A percentile compares a stretch with the other conserved stretches of the same genome.
phyloP scores from a whole-genome alignment of 2,329 filamentous ascomycete species.

The Cercospora sesami region DNA sequence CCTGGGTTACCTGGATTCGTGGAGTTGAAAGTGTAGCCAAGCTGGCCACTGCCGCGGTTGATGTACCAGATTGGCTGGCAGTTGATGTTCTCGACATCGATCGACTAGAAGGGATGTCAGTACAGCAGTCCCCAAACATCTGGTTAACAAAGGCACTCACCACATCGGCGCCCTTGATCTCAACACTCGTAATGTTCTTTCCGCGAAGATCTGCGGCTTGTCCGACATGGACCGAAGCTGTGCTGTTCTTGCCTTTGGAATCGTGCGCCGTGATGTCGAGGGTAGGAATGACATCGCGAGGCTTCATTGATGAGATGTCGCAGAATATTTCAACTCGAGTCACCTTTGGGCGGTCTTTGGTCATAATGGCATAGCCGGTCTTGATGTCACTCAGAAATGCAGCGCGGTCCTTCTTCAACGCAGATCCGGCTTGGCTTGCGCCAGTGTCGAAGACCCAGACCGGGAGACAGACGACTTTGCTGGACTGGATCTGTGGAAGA shows the following conservation, averaged over 20 bases:
- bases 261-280: background rate
- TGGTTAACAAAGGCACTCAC: background rate
- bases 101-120: background rate
- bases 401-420: background rate
- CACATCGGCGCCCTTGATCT: background rate
- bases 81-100: background rate
- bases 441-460: background rate
- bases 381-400: background rate
- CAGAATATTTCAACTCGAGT: slow-evolving; percentile 1
- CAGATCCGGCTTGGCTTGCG: background rate
- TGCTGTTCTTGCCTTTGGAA: background rate
- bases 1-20: background rate
- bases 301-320: background rate
- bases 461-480: background rate
- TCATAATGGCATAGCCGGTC: background rate
- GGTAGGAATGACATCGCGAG: background rate
- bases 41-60: background rate
- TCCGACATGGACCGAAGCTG: background rate
- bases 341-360: background rate
- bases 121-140: too few species aligned
- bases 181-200: background rate
- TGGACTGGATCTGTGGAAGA: background rate
- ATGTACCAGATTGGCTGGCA: slow-evolving; percentile 2
- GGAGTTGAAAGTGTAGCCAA: background rate
- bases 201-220: background rate